These are phyloP conservation scores for Hermanozyma aechmeae DNA, from an alignment of 805 yeast genomes.

Conservation along the genomic window DNA sequence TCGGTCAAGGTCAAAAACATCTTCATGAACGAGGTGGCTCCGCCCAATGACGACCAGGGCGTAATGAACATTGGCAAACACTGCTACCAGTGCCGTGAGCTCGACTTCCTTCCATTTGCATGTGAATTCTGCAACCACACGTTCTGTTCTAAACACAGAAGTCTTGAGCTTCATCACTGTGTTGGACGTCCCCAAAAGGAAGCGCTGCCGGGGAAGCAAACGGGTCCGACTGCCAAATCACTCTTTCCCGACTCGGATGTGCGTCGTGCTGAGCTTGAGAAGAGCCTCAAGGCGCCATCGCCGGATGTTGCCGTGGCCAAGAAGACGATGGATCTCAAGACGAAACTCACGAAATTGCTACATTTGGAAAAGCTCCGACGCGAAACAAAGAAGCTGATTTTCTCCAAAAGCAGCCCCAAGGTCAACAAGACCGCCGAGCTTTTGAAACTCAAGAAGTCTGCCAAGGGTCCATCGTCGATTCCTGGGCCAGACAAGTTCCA, in stretches of 20 bases:
- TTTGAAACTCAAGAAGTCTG: conserved; percentile 33
- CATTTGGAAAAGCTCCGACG: too few species aligned
- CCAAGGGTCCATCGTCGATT: conserved; percentile 45
- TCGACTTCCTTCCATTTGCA: conserved; percentile 51
- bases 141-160: conserved; percentile 44
- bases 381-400: too few species aligned
- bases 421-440: conserved; percentile 19
- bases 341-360: too few species aligned
- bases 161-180: conserved; percentile 24
- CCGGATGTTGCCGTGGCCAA: too few species aligned
- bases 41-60: conserved; percentile 18
- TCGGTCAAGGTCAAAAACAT: conserved; percentile 5
- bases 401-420: too few species aligned
- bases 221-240: too few species aligned
- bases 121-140: conserved; percentile 39
- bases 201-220: too few species aligned
- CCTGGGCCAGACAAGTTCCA: conserved; percentile 37
- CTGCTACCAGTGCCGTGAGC: conserved; percentile 40
- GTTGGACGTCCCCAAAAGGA: conserved; percentile 7
- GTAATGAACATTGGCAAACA: conserved; percentile 51
- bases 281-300: too few species aligned
- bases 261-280: too few species aligned
- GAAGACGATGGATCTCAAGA: too few species aligned
- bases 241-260: too few species aligned
- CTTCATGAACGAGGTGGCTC: conserved; percentile 14